A percentile compares a stretch with the other conserved stretches of the same genome.
Conservation (phyloP, 2,329 filamentous ascomycete genomes). For the Lasiodiplodia gonubiensis region DNA sequence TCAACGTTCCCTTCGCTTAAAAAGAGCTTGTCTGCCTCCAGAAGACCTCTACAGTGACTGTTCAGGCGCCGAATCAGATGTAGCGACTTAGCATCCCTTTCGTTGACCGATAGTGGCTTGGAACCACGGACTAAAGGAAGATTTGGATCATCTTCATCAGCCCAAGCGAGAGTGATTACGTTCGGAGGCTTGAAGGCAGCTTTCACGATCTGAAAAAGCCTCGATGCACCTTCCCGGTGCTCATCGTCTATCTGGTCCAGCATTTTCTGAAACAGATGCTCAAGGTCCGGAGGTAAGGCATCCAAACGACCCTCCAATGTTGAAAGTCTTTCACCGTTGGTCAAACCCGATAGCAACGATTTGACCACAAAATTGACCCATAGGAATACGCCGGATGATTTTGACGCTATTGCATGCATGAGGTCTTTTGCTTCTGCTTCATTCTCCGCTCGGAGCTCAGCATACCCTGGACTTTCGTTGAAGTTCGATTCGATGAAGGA, state of each 20-base stretch:
- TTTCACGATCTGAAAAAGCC: constrained; percentile 30
- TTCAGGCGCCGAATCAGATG: constrained; percentile 17
- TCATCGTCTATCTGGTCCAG: not conserved
- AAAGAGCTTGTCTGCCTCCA: constrained; percentile 28
- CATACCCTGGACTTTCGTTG: not conserved
- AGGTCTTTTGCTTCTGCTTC: not conserved
- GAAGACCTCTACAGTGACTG: constrained; percentile 31
- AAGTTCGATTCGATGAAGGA: constrained; percentile 8
- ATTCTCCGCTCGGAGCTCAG: not conserved
- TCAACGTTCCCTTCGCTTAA: constrained; percentile 8
- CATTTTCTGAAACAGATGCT: constrained; percentile 30
- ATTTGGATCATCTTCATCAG: constrained; percentile 25
- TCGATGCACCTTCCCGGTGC: constrained; percentile 28
- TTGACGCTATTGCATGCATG: constrained; percentile 11
- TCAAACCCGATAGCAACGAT: constrained; percentile 30
- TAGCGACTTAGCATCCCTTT: not conserved
- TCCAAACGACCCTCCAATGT: constrained; percentile 28
- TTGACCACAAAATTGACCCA: constrained; percentile 33
- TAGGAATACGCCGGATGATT: constrained; percentile 33
- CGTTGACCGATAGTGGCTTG: not conserved
- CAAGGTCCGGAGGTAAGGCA: constrained; percentile 30
- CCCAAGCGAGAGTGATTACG: constrained; percentile 28
- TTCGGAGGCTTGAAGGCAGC: not conserved
- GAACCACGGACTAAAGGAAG: not conserved
- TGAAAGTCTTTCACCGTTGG: constrained; percentile 28